A percentile compares a stretch with the other conserved stretches of the same genome.
Conservation (phyloP, 805 yeast genomes). For the Kuraishia molischiana region DNA sequence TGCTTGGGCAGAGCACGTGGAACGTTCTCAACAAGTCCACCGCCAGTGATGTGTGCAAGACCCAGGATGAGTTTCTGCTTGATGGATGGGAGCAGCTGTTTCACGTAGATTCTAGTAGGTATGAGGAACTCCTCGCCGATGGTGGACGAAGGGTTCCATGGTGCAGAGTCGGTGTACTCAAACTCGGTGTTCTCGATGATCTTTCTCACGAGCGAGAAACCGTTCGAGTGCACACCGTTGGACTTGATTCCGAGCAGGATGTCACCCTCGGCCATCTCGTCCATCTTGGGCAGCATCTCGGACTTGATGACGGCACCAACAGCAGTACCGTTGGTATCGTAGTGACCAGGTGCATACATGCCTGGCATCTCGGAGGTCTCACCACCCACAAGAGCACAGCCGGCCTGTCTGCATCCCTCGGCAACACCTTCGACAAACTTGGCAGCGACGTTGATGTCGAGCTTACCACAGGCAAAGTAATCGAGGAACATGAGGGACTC, state of each 20-base stretch:
- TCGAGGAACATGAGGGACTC: constrained; percentile 94
- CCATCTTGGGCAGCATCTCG: constrained; percentile 62
- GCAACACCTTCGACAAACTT: constrained; percentile 93
- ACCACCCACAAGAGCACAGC: constrained; percentile 98
- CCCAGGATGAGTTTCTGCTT: constrained; percentile 66
- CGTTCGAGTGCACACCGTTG: constrained; percentile 94
- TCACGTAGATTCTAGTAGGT: constrained; percentile 94
- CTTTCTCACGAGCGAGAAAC: constrained; percentile 89
- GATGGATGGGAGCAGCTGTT: constrained; percentile 72
- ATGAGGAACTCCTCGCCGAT: constrained; percentile 80
- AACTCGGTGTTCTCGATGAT: constrained; percentile 72
- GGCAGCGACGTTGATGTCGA: constrained; percentile 77
- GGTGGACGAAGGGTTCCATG: constrained; percentile 68
- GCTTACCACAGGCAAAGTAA: constrained; percentile 91
- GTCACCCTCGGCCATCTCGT: constrained; percentile 68
- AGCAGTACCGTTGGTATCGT: constrained; percentile 97
- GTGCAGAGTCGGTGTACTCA: constrained; percentile 67
- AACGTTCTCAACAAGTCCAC: constrained; percentile 92
- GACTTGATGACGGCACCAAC: constrained; percentile 87
- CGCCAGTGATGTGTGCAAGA: constrained; percentile 96
- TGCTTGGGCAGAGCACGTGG: constrained; percentile 87
- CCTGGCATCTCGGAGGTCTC: constrained; percentile 99
- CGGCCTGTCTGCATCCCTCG: constrained; percentile 88
- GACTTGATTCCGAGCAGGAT: constrained; percentile 81
- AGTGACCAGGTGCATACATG: constrained; percentile 90